These are phyloP conservation scores for Raffaelea ambrosiae DNA, from an alignment of 2,329 filamentous ascomycete genomes.

Conservation along the genomic window DNA sequence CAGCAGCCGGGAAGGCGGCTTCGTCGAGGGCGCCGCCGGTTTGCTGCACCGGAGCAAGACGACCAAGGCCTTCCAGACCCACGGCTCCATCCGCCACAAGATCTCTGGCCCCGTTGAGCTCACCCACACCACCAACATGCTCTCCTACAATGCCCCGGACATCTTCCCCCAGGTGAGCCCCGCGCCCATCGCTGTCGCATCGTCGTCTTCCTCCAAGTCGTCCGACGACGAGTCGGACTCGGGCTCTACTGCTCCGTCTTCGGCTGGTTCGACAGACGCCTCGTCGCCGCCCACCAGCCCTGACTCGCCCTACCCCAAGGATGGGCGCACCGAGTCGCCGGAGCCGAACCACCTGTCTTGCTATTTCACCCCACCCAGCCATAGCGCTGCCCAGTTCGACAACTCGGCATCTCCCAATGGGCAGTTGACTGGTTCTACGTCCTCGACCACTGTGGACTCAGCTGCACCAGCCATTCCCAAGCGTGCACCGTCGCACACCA, in stretches of 20 bases:
- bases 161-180: constrained; percentile 43
- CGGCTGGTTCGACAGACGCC: constrained; percentile 33
- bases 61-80: constrained; percentile 33
- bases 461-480: constrained; percentile 62
- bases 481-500: constrained; percentile 80
- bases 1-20: constrained; percentile 2
- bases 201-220: constrained; percentile 39
- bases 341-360: constrained; percentile 59
- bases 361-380: constrained; percentile 51
- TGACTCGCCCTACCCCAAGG: constrained; percentile 46
- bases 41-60: constrained; percentile 42
- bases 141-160: constrained; percentile 89
- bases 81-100: constrained; percentile 50
- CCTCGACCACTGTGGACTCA: constrained; percentile 19
- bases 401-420: neutral
- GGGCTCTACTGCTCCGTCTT: constrained; percentile 15
- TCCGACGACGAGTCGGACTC: constrained; percentile 68
- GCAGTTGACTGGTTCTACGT: constrained; percentile 26
- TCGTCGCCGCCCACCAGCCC: constrained; percentile 59
- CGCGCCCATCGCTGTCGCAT: neutral
- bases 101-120: constrained; percentile 86
- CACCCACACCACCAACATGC: constrained; percentile 90
- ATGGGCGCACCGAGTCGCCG: constrained; percentile 40
- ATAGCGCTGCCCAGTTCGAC: constrained; percentile 22
- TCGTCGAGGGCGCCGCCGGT: constrained; percentile 17